phyloP scores from a whole-genome alignment of 2,329 filamentous ascomycete genomes.

The Xylaria sp. region DNA sequence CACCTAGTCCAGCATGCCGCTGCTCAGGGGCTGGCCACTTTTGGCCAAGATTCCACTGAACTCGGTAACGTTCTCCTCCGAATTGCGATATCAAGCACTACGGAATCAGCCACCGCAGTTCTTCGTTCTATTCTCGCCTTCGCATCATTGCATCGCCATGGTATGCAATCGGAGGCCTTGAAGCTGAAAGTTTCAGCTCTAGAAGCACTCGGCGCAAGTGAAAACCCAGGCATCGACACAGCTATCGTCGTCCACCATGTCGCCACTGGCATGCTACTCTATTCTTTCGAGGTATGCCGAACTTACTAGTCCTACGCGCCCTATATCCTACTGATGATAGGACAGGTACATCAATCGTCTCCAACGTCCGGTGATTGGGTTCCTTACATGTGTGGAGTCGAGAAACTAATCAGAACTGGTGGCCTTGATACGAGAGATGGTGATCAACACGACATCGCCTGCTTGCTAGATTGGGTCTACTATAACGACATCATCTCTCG shows the following conservation, averaged over 20 bases:
- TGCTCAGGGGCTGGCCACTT: not conserved
- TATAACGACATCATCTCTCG: slow-evolving; percentile 8
- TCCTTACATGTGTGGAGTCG: not conserved
- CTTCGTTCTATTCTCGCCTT: slow-evolving; percentile 4
- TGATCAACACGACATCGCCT: too few species aligned
- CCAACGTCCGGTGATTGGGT: too few species aligned
- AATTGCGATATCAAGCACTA: not conserved
- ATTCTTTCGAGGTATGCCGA: slow-evolving; percentile 1
- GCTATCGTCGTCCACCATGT: not conserved
- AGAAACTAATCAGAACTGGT: too few species aligned
- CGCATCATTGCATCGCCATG: slow-evolving; percentile 8
- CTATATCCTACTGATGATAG: too few species aligned
- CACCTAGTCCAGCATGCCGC: too few species aligned
- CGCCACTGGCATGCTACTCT: slow-evolving; percentile 10
- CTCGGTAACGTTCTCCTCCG: not conserved
- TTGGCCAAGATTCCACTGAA: not conserved
- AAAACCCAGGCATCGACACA: too few species aligned
- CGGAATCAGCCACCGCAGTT: not conserved
- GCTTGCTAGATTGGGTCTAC: slow-evolving; percentile 12
- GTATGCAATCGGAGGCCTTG: not conserved
- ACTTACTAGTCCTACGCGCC: too few species aligned
- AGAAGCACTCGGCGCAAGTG: too few species aligned
- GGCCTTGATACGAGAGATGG: too few species aligned
- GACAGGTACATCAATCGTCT: too few species aligned
- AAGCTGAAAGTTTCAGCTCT: too few species aligned